Conservation (phyloP, 805 yeast species). For the Saccharomyces eubayanus region DNA sequence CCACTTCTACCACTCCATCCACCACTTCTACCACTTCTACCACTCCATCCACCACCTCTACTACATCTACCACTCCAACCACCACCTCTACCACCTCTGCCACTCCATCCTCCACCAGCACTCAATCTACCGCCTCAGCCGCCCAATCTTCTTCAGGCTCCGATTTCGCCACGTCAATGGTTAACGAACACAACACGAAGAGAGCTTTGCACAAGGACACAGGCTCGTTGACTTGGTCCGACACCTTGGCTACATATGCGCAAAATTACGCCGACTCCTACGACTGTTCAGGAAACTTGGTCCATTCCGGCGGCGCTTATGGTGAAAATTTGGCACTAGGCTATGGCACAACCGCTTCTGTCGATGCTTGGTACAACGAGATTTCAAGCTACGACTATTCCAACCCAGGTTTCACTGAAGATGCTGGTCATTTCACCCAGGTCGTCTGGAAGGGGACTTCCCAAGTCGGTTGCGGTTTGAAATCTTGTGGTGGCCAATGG, state of each 20-base stretch:
- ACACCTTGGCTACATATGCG: conserved; percentile 40
- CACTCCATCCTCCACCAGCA: conserved; percentile 14
- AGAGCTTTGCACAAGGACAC: conserved; percentile 45
- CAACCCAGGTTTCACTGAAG: conserved; percentile 17
- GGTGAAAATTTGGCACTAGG: conserved; percentile 64
- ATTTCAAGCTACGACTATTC: conserved; percentile 44
- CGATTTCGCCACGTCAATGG: conserved; percentile 33
- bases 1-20: conserved; percentile 7
- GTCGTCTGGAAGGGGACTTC: conserved; percentile 57
- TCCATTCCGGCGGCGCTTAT: conserved; percentile 48
- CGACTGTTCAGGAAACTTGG: conserved; percentile 48
- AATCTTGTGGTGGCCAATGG: conserved; percentile 10
- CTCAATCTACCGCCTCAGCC: conserved; percentile 9
- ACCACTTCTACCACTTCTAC: conserved; percentile 9
- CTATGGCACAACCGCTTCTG: conserved; percentile 43
- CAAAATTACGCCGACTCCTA: conserved; percentile 40
- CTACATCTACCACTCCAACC: conserved; percentile 2
- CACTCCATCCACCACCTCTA: background rate
- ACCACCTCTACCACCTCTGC: conserved; percentile 3
- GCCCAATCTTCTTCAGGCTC: conserved; percentile 17
- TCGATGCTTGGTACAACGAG: conserved; percentile 69
- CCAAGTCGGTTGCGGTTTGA: conserved; percentile 51
- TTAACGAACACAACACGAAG: conserved; percentile 54
- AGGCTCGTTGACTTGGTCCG: conserved; percentile 40
- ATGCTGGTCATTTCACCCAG: conserved; percentile 68